Percentiles rank a stretch among this genome's conserved stretches.
phyloP scores from a whole-genome alignment of 345 rosid genomes.

The Erodium maritimum region DNA sequence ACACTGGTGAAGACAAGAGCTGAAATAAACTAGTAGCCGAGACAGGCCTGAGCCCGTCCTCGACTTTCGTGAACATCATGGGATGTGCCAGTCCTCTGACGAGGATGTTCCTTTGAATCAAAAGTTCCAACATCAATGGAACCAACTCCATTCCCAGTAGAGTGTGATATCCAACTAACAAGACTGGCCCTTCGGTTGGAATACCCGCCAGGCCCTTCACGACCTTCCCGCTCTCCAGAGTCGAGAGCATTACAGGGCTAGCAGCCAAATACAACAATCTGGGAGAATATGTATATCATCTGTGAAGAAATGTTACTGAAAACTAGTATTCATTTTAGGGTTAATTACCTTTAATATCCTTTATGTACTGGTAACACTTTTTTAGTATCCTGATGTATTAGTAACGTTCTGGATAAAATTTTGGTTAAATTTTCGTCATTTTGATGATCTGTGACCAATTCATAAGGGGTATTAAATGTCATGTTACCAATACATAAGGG shows the following conservation, averaged over 20 bases:
- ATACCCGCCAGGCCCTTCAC: constrained; percentile 60
- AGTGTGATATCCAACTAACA: constrained; percentile 79
- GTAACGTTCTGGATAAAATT: too few species aligned
- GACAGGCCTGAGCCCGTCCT: constrained; percentile 23
- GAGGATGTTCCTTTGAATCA: constrained; percentile 42
- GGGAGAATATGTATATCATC: constrained; percentile 6
- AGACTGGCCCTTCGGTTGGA: constrained; percentile 69
- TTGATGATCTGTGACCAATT: too few species aligned
- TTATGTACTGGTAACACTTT: too few species aligned
- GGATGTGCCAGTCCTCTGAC: constrained; percentile 69
- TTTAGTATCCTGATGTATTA: too few species aligned
- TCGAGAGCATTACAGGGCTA: constrained; percentile 64
- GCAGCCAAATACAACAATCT: constrained; percentile 25
- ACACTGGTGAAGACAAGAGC: constrained; percentile 25
- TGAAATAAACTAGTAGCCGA: constrained; percentile 46
- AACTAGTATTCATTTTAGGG: too few species aligned
- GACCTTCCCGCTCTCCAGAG: constrained; percentile 48
- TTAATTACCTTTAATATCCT: too few species aligned
- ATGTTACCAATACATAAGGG: too few species aligned
- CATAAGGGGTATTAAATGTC: too few species aligned
- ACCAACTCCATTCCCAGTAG: constrained; percentile 43
- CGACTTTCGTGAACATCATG: constrained; percentile 25
- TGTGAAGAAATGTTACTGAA: not conserved
- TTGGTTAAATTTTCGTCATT: too few species aligned
- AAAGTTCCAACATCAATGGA: constrained; percentile 28